Evolutionary conservation across 768 basidiomycete genomes (phyloP).

Genomic region (Boletus rubropictus): DNA sequence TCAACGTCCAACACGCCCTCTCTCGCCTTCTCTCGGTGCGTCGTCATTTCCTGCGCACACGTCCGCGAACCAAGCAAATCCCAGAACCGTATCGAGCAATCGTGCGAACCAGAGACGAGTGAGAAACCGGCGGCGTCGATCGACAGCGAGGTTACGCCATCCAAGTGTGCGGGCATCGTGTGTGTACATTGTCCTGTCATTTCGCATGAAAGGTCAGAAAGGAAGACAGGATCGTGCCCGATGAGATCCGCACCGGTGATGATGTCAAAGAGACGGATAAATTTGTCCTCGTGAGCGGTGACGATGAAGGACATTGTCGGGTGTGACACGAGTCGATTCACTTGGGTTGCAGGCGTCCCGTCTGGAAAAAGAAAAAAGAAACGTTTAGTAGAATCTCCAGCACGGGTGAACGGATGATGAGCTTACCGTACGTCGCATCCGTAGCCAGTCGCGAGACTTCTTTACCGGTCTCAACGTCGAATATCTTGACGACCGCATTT

Average conservation of each 20-base stretch:
- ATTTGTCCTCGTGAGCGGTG: slow-evolving; percentile 91
- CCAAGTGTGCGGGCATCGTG: slow-evolving; percentile 86
- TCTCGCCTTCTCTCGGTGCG: slow-evolving; percentile 82
- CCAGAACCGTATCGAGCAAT: slow-evolving; percentile 95
- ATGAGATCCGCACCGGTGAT: slow-evolving; percentile 56
- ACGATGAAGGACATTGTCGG: slow-evolving; percentile 85
- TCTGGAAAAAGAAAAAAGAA: too few species aligned
- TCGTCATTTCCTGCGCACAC: slow-evolving; percentile 85
- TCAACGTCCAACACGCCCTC: slow-evolving; percentile 90
- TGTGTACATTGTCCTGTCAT: slow-evolving; percentile 75
- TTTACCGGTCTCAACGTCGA: slow-evolving; percentile 85
- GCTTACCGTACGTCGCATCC: slow-evolving; percentile 54
- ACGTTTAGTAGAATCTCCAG: neutral
- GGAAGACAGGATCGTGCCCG: neutral
- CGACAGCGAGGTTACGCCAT: slow-evolving; percentile 86
- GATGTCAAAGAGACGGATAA: slow-evolving; percentile 85
- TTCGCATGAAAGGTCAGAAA: slow-evolving; percentile 2
- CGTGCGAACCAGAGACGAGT: slow-evolving; percentile 86
- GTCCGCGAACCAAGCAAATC: slow-evolving; percentile 74
- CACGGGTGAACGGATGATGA: neutral
- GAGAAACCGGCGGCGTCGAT: slow-evolving; percentile 84
- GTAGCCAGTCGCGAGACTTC: slow-evolving; percentile 59
- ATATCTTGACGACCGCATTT: slow-evolving; percentile 85
- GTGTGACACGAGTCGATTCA: slow-evolving; percentile 84
- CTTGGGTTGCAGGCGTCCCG: slow-evolving; percentile 68